These are phyloP conservation scores for Ceratobasidium sp. DNA, from an alignment of 1,284 basidiomycete genomes.

Conservation along the genomic window DNA sequence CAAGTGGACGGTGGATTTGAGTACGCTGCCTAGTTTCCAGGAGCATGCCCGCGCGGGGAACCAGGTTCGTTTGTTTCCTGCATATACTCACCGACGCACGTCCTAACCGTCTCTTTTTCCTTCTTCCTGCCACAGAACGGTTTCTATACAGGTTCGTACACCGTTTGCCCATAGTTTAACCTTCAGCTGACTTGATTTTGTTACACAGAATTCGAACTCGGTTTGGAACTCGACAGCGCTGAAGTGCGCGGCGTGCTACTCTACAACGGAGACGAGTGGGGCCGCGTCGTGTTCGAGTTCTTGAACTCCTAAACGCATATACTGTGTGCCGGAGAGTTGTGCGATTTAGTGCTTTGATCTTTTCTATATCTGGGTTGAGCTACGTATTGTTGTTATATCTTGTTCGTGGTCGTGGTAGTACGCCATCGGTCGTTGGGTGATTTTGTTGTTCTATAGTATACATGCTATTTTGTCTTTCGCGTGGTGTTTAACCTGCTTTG, in stretches of 20 bases:
- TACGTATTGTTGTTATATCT: not conserved
- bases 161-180: not conserved
- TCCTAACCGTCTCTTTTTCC: not conserved
- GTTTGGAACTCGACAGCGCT: constrained; percentile 77
- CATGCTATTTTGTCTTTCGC: too few relatives aligned
- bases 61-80: not conserved
- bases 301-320: constrained; percentile 47
- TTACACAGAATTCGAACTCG: constrained; percentile 78
- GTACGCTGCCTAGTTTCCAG: constrained; percentile 79
- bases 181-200: not conserved
- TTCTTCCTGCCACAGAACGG: constrained; percentile 62
- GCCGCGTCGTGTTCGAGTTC: constrained; percentile 66
- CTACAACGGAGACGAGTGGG: constrained; percentile 80
- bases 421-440: not conserved
- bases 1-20: constrained; percentile 87
- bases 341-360: not conserved
- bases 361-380: not conserved
- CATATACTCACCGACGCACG: not conserved
- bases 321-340: not conserved
- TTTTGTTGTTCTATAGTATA: not conserved
- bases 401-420: not conserved
- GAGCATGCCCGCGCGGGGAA: constrained; percentile 63
- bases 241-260: constrained; percentile 81
- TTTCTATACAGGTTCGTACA: constrained; percentile 78
- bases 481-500: too few relatives aligned